Percentiles rank a stretch among this genome's conserved stretches.
These are phyloP conservation scores for Penicillium antarcticum DNA, from an alignment of 495 filamentous ascomycete species.

Conservation along the genomic window DNA sequence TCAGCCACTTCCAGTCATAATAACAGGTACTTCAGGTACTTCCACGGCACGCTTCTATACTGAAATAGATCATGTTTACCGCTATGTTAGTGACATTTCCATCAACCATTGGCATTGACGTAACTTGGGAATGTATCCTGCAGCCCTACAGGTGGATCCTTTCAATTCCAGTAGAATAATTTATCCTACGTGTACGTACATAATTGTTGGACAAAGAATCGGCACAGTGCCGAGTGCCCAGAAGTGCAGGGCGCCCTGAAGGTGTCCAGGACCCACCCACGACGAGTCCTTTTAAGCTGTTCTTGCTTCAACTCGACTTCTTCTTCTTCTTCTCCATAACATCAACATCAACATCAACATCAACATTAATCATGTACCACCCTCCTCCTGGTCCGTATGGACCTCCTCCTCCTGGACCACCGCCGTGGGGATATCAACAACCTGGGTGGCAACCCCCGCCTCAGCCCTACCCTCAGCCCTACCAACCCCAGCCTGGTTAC, in stretches of 20 bases:
- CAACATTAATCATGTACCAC: neutral
- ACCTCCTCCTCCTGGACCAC: conserved; percentile 25
- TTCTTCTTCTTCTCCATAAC: neutral
- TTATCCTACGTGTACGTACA: too few relatives aligned
- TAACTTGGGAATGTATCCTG: conserved; percentile 1
- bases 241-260: neutral
- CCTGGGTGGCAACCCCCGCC: conserved; percentile 23
- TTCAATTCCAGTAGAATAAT: neutral
- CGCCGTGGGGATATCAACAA: conserved; percentile 26
- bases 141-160: conserved; percentile 15
- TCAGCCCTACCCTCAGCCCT: conserved; percentile 21
- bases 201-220: neutral
- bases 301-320: neutral
- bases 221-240: neutral
- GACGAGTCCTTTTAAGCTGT: neutral
- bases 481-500: neutral
- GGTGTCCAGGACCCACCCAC: neutral
- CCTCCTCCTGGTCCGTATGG: conserved; percentile 24
- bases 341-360: neutral
- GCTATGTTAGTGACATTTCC: too few relatives aligned
- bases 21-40: too few relatives aligned
- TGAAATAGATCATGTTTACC: neutral
- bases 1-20: too few relatives aligned
- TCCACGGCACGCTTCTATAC: too few relatives aligned
- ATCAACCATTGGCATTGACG: neutral